Percentiles rank a stretch among this genome's conserved stretches.
These are phyloP conservation scores for Kockiozyma suomiensis DNA, from an alignment of 805 yeast species.

Conservation along the genomic window DNA sequence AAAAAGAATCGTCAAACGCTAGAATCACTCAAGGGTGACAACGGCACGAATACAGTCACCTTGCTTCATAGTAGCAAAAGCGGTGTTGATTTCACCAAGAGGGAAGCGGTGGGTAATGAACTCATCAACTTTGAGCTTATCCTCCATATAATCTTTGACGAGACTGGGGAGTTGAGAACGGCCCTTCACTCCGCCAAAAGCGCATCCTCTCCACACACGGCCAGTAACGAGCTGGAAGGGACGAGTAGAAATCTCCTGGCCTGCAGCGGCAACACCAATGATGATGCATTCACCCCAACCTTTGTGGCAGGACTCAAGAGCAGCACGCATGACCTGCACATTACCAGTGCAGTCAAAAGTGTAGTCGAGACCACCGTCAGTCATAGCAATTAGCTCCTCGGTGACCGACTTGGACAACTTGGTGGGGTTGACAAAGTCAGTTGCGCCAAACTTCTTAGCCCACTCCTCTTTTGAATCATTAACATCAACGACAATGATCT, in stretches of 20 bases:
- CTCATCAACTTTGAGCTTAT: slow-evolving; percentile 86
- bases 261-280: slow-evolving; percentile 99
- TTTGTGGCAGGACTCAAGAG: slow-evolving; percentile 95
- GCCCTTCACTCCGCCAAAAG: slow-evolving; percentile 99
- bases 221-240: slow-evolving; percentile 99
- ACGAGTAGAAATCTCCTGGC: slow-evolving; percentile 92
- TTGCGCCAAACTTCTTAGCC: slow-evolving; percentile 91
- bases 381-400: slow-evolving; percentile 78
- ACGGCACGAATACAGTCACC: slow-evolving; percentile 97
- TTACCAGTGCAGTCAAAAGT: slow-evolving; percentile 99
- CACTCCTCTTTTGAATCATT: slow-evolving; percentile 81
- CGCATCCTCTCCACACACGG: slow-evolving; percentile 98
- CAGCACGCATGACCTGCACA: slow-evolving; percentile 90
- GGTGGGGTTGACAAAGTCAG: slow-evolving; percentile 88
- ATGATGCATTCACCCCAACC: slow-evolving; percentile 98
- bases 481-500: slow-evolving; percentile 79
- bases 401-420: slow-evolving; percentile 73
- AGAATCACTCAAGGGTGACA: slow-evolving; percentile 41
- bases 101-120: slow-evolving; percentile 89
- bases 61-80: slow-evolving; percentile 91
- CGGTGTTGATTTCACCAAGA: slow-evolving; percentile 76
- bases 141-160: slow-evolving; percentile 81
- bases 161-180: slow-evolving; percentile 91
- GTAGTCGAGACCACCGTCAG: slow-evolving; percentile 96
- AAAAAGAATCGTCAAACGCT: neutral